Evolutionary conservation across 768 basidiomycete genomes (phyloP).

Genomic region (Leccinellum luteum): DNA sequence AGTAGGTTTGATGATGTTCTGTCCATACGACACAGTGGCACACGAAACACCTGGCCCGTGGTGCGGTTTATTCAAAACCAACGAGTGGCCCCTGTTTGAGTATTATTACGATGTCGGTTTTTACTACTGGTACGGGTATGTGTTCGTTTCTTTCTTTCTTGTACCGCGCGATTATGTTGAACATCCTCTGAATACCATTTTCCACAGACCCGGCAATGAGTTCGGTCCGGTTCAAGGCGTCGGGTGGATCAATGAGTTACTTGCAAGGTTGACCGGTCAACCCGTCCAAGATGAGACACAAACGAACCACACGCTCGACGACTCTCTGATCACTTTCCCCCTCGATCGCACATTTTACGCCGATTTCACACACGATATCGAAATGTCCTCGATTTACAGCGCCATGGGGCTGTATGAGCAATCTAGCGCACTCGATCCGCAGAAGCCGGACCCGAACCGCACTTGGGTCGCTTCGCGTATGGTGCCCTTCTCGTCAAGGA

Average conservation of each 20-base stretch:
- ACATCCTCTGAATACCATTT: neutral
- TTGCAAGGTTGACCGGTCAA: conserved; percentile 66
- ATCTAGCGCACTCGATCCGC: conserved; percentile 24
- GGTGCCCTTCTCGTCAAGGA: conserved; percentile 68
- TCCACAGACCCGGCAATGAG: conserved; percentile 57
- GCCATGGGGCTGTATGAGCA: conserved; percentile 51
- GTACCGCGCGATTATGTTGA: neutral
- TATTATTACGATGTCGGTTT: conserved; percentile 69
- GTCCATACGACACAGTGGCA: conserved; percentile 69
- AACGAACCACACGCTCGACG: conserved; percentile 72
- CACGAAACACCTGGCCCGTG: conserved; percentile 52
- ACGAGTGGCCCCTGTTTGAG: conserved; percentile 64
- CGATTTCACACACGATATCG: conserved; percentile 85
- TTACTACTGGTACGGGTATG: conserved; percentile 66
- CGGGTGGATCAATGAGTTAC: conserved; percentile 82
- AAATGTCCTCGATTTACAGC: conserved; percentile 72
- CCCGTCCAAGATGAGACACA: conserved; percentile 69
- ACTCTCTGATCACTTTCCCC: conserved; percentile 66
- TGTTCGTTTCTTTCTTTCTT: neutral
- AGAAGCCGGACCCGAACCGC: conserved; percentile 19
- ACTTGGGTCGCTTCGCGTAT: conserved; percentile 54
- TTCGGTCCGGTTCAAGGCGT: conserved; percentile 77
- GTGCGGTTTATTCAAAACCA: conserved; percentile 59
- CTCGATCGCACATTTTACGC: conserved; percentile 62
- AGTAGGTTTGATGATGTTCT: conserved; percentile 61